A percentile compares a stretch with the other conserved stretches of the same genome.
These are phyloP conservation scores for Rhodotorula sp. DNA, from an alignment of 1,284 basidiomycete genomes.

Conservation along the genomic window DNA sequence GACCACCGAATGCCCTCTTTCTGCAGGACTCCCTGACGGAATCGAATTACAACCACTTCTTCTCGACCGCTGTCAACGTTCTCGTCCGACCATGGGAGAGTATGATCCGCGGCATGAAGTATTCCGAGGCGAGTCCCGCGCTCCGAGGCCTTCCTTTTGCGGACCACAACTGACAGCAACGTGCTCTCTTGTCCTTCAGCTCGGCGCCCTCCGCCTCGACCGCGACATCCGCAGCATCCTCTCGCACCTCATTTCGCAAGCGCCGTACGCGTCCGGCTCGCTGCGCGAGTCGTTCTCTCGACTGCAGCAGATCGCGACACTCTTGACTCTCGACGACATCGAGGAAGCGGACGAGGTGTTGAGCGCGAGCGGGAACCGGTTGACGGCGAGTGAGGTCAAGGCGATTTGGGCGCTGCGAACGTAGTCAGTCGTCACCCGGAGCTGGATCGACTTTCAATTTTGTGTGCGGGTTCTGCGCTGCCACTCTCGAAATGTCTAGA, in stretches of 20 bases:
- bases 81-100: constrained; percentile 93
- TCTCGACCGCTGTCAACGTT: constrained; percentile 77
- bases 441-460: too few species aligned
- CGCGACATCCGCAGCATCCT: constrained; percentile 82
- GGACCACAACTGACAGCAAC: constrained; percentile 1
- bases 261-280: constrained; percentile 72
- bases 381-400: constrained; percentile 37
- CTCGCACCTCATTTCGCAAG: constrained; percentile 78
- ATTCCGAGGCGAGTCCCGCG: constrained; percentile 68
- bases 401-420: constrained; percentile 30
- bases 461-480: too few species aligned
- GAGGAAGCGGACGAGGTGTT: constrained; percentile 42
- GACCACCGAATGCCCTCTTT: neutral
- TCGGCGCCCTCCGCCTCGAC: constrained; percentile 96
- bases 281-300: constrained; percentile 82
- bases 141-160: neutral
- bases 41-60: constrained; percentile 79
- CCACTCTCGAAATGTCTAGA: too few species aligned
- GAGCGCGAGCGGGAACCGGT: constrained; percentile 31
- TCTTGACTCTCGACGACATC: constrained; percentile 74
- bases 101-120: constrained; percentile 72
- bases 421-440: neutral
- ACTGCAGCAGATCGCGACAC: constrained; percentile 86
- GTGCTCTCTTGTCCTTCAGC: constrained; percentile 53
- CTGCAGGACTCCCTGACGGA: constrained; percentile 77